phyloP scores from a whole-genome alignment of 257 asterid species.

The Solanum sejunctum region DNA sequence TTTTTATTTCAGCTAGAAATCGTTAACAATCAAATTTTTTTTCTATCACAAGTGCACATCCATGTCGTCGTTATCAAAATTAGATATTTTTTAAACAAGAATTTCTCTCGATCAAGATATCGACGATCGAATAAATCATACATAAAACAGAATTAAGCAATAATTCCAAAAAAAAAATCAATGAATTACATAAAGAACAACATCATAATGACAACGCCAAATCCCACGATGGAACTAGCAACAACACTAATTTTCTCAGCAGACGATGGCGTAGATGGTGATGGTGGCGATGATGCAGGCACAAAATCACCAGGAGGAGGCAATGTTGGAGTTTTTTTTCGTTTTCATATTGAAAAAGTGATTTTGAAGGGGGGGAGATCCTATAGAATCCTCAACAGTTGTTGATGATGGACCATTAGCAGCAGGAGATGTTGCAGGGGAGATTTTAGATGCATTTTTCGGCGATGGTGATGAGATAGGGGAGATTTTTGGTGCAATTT shows the following conservation, averaged over 20 bases:
- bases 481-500: neutral
- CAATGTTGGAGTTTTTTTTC: neutral
- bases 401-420: neutral
- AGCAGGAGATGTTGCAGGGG: constrained; percentile 5
- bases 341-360: no score
- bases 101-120: neutral
- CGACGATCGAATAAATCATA: neutral
- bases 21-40: no score
- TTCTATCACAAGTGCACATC: neutral
- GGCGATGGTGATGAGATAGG: neutral
- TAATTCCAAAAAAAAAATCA: neutral
- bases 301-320: neutral
- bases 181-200: neutral
- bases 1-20: no score
- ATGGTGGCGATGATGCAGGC: neutral
- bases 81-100: neutral
- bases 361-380: no score
- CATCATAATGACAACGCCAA: constrained; percentile 13
- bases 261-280: constrained; percentile 25
- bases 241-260: constrained; percentile 19
- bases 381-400: neutral
- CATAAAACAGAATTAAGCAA: neutral
- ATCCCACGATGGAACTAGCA: neutral
- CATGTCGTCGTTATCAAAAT: neutral
- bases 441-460: neutral